Percentiles rank a stretch among this genome's conserved stretches.
Evolutionary conservation across 2,329 filamentous ascomycete genomes (phyloP).

Genomic region (Gaeumannomyces sp.): DNA sequence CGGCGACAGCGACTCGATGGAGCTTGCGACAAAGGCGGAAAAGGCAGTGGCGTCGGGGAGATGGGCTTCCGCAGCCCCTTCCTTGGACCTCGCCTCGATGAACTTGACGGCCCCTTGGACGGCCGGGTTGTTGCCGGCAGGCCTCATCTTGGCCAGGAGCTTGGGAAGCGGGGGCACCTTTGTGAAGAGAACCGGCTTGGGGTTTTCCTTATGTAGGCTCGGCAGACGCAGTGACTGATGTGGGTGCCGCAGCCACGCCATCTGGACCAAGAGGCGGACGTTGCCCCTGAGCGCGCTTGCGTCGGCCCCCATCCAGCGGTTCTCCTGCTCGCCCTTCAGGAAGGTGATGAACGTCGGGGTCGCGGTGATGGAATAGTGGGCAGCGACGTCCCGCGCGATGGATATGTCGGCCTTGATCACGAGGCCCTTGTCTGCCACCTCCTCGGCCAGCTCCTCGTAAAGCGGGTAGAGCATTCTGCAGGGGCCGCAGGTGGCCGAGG

Average conservation of each 20-base stretch:
- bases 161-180: constrained; percentile 82
- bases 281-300: constrained; percentile 62
- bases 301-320: constrained; percentile 77
- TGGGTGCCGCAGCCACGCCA: constrained; percentile 69
- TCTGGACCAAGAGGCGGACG: constrained; percentile 65
- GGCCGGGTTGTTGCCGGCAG: constrained; percentile 47
- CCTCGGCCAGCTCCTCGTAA: constrained; percentile 73
- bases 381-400: constrained; percentile 55
- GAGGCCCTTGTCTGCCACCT: constrained; percentile 59
- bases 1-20: constrained; percentile 48
- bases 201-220: constrained; percentile 56
- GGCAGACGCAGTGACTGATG: constrained; percentile 68
- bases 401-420: constrained; percentile 82
- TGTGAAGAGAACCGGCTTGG: constrained; percentile 63
- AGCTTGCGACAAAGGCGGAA: constrained; percentile 51
- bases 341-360: constrained; percentile 91
- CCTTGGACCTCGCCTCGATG: constrained; percentile 53
- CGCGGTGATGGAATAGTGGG: constrained; percentile 61
- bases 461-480: constrained; percentile 78
- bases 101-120: constrained; percentile 64
- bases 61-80: constrained; percentile 57
- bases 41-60: constrained; percentile 66
- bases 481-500: constrained; percentile 76
- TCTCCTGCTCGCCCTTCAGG: constrained; percentile 65
- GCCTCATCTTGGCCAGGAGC: constrained; percentile 70